A percentile compares a stretch with the other conserved stretches of the same genome.
These are phyloP conservation scores for Aurantiochytrium sp. DNA, from an alignment of 108 stramenopile genomes.

Conservation along the genomic window DNA sequence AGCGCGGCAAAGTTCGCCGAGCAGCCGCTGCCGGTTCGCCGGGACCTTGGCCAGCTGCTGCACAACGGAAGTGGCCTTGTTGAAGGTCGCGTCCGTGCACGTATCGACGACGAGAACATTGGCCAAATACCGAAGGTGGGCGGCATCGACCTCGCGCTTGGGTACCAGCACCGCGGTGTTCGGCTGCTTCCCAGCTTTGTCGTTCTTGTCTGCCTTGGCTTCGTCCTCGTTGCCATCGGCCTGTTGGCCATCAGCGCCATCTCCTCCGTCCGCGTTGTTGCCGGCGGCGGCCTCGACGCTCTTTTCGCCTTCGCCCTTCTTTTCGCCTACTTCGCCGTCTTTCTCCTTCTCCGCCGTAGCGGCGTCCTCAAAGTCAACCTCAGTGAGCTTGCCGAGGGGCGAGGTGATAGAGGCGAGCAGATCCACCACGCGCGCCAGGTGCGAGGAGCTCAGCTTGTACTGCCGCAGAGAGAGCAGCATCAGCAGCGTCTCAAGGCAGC, in stretches of 20 bases:
- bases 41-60: neutral
- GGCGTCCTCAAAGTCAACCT: neutral
- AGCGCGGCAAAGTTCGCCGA: neutral
- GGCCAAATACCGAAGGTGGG: neutral
- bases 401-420: neutral
- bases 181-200: neutral
- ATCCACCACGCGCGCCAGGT: neutral
- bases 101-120: neutral
- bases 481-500: neutral
- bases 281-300: no score
- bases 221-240: neutral
- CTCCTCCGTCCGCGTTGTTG: no score
- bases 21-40: neutral
- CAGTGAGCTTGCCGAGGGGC: neutral
- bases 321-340: no score
- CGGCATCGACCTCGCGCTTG: neutral
- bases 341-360: neutral
- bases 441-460: slow-evolving; percentile 10
- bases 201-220: neutral
- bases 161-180: neutral
- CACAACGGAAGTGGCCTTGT: neutral
- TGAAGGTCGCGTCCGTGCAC: slow-evolving; percentile 9
- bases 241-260: neutral
- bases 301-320: no score
- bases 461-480: neutral